Evolutionary conservation across 352 stramenopile genomes (phyloP).

Genomic region (Globisporangium echinulatum): DNA sequence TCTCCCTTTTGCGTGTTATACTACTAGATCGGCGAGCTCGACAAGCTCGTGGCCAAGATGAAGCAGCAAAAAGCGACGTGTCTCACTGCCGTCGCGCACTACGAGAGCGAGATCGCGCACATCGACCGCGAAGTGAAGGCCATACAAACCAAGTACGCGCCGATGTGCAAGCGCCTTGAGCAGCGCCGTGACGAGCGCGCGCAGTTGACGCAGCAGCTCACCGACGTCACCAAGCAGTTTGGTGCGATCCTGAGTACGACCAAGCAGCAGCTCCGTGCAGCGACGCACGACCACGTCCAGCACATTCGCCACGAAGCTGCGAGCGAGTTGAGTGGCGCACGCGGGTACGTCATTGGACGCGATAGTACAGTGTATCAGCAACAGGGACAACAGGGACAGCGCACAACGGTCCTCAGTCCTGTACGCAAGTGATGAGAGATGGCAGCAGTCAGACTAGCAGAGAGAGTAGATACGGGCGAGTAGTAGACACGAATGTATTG

Average conservation of each 20-base stretch:
- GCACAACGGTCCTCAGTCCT: conserved; percentile 9
- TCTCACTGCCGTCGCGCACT: conserved; percentile 38
- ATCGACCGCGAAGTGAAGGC: conserved; percentile 56
- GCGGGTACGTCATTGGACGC: conserved; percentile 49
- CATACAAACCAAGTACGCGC: conserved; percentile 61
- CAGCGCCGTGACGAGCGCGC: conserved; percentile 39
- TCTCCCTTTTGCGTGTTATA: background rate
- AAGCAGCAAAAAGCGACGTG: conserved; percentile 60
- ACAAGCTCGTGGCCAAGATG: conserved; percentile 66
- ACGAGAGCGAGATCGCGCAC: conserved; percentile 47
- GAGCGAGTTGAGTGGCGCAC: conserved; percentile 30
- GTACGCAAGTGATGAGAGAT: conserved; percentile 4
- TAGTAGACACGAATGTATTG: background rate
- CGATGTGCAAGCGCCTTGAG: conserved; percentile 53
- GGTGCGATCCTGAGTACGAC: conserved; percentile 57
- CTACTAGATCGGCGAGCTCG: conserved; percentile 54
- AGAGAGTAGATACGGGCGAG: background rate
- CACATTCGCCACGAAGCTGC: conserved; percentile 57
- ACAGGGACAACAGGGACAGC: conserved; percentile 13
- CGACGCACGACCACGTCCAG: conserved; percentile 50
- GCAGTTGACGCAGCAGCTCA: conserved; percentile 37
- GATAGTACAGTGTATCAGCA: conserved; percentile 53
- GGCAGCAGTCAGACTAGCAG: background rate
- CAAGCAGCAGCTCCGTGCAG: conserved; percentile 45
- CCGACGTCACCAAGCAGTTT: conserved; percentile 46